Percentiles rank a stretch among this genome's conserved stretches.
Evolutionary conservation across 345 rosid species (phyloP).

Genomic region (Punica granatum): DNA sequence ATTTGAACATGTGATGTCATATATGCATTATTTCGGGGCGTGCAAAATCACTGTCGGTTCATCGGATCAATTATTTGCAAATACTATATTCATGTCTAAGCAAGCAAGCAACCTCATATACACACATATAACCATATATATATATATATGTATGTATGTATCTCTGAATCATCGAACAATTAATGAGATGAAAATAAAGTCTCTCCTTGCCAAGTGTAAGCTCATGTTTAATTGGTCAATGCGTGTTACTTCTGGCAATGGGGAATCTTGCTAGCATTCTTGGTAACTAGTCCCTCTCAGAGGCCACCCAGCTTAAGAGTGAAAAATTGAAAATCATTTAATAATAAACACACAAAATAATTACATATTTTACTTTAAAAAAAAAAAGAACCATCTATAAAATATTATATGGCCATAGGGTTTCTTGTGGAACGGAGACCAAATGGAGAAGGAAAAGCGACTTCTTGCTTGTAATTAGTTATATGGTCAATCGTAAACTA

Average conservation of each 20-base stretch:
- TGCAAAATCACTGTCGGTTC: too few relatives aligned
- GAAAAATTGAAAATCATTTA: not conserved
- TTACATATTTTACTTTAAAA: not conserved
- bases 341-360: not conserved
- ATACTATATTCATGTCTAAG: too few relatives aligned
- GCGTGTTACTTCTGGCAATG: not conserved
- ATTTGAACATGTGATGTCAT: too few relatives aligned
- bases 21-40: too few relatives aligned
- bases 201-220: not conserved
- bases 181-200: not conserved
- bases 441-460: constrained; percentile 57
- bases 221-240: not conserved
- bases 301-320: not conserved
- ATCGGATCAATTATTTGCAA: too few relatives aligned
- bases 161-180: too few relatives aligned
- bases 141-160: too few relatives aligned
- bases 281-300: constrained; percentile 9
- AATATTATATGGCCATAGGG: not conserved
- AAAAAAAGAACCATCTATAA: not conserved
- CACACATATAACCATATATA: too few relatives aligned
- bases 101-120: too few relatives aligned
- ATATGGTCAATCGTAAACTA: constrained; percentile 41
- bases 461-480: constrained; percentile 67
- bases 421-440: constrained; percentile 29
- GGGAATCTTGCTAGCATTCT: not conserved